Base-by-base conservation (phyloP, 257 asterid species). In the Plantago elongata region DNA sequence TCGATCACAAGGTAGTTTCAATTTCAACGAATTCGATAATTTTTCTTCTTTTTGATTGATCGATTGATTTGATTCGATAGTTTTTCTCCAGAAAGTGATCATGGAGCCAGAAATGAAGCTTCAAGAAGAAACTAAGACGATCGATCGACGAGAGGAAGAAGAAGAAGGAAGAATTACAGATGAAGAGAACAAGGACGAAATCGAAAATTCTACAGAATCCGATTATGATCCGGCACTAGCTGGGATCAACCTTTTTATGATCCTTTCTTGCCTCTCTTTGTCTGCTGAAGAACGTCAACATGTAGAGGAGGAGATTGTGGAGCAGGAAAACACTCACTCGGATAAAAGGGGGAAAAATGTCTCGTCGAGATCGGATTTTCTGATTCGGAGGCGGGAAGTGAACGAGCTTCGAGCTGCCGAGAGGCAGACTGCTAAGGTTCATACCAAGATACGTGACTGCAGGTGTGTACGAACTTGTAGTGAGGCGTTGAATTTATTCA, bases 171-270 rank as follows among this genome's bases (percentile, higher is more conserved):
- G 22, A 2, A 54, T 22, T 51, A 15, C 15, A 10, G 14, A 10
- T 16, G 62, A 51, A 45, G 79, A 72, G 43, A 58, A 51, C 13
- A 37, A 18, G 9, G 71, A 58, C 15, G 7, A 52, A 7, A 14
- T n/a, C 11, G 34, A 12, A 9, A 12, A 69, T 59, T 44, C 40
- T 16, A 64, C 61, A 14, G 29, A 45, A 38, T 54, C 61, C 55
- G n/a, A 46, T 7, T 13, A 61, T 52, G 18, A 13, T 17, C 27
- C 14, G 12, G 48, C 49, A 45, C 69, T 78, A 9, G 64, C 61
- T 9, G 88, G 76, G 72, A 57, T 84, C 29, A 84, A 84, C 55
- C 84, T 84, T 42, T 70, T 75, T 5, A 8, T 79, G 50, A 30
- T 84, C 64, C 60, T 79, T 7, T 73, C 83, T 9, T 75, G 67